Evolutionary conservation across 192 early-diverging fungal genomes (phyloP).

Genomic region (Gaertneriomyces sp.): DNA sequence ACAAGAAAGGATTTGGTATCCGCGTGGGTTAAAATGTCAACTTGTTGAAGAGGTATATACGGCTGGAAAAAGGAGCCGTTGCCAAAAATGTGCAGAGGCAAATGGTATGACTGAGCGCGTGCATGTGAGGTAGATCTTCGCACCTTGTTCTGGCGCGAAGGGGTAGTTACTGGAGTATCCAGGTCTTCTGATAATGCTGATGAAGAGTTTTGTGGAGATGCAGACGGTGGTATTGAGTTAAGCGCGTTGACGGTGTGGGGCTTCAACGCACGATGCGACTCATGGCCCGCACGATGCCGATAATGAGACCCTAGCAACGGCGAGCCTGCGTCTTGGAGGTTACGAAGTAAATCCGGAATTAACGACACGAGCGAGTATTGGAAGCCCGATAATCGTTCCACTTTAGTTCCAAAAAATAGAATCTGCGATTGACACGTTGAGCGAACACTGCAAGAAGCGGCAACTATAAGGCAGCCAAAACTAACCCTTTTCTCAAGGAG

Average conservation of each 20-base stretch:
- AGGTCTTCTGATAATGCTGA: too few relatives aligned
- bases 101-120: too few relatives aligned
- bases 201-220: too few relatives aligned
- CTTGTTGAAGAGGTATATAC: slow-evolving; percentile 79
- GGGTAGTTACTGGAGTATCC: too few relatives aligned
- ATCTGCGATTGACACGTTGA: slow-evolving; percentile 42
- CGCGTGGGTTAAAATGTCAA: slow-evolving; percentile 66
- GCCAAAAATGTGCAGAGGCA: too few relatives aligned
- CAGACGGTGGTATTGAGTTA: too few relatives aligned
- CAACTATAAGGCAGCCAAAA: background rate
- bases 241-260: too few relatives aligned
- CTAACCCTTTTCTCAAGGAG: slow-evolving; percentile 68
- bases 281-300: background rate
- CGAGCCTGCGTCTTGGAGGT: slow-evolving; percentile 51
- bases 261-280: background rate
- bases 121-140: too few relatives aligned
- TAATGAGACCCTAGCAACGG: slow-evolving; percentile 30
- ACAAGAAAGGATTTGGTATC: slow-evolving; percentile 68
- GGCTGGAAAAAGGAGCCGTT: slow-evolving; percentile 67
- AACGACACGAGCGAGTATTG: slow-evolving; percentile 75
- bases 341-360: slow-evolving; percentile 58
- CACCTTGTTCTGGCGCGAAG: too few relatives aligned
- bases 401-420: slow-evolving; percentile 78
- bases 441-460: background rate
- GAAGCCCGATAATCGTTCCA: slow-evolving; percentile 72